Base-by-base conservation (phyloP, 257 asterid species). In the Osmanthus fragrans region DNA sequence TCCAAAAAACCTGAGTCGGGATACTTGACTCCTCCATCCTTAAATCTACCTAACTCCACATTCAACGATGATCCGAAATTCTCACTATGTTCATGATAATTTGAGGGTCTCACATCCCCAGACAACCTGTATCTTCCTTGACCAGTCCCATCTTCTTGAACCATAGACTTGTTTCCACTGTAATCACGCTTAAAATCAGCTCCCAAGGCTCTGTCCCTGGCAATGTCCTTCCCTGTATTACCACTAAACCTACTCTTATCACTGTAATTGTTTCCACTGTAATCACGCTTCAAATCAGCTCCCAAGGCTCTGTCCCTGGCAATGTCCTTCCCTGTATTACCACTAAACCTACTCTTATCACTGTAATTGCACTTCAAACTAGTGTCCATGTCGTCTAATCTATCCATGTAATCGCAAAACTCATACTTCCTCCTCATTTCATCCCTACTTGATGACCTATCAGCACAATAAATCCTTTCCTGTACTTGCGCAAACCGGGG, bases 1-100 rank as follows among this genome's bases (percentile, higher is more conserved):
- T 71, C 77, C 8, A 69, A 56, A 9, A 75, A 76, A 45, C 36
- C 70, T 65, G 84, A 79, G 34, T 81, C 82, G 27, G 84, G 80
- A 54, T 81, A 78, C 45, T 5, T 19, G 68, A 66, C 10, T 12
- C 30, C 64, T 63, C 65, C 81, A 70, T 77, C 34, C 27, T 56
- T 37, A 54, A 27, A 42, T 63, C 80, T 39, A 37, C 51, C 45
- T 56, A 25, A 58, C 12, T 34, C 76, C 56, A 15, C 34, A 30
- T 39, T 72, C 73, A 36, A 32, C 7, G 37, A 64, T 19, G 80
- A 75, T 74, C 33, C 47, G 25, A 72, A 67, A 75, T 56, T 70
- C 73, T 58, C 45, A 18, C 73, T 66, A 45, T n/a, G 27, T 37
- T 74, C 83, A 34, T n/a, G 80, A 40, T 74, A 80, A 25, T 69